phyloP scores from a whole-genome alignment of 129 eudicot genomes.

The Pulicaria dysenterica region DNA sequence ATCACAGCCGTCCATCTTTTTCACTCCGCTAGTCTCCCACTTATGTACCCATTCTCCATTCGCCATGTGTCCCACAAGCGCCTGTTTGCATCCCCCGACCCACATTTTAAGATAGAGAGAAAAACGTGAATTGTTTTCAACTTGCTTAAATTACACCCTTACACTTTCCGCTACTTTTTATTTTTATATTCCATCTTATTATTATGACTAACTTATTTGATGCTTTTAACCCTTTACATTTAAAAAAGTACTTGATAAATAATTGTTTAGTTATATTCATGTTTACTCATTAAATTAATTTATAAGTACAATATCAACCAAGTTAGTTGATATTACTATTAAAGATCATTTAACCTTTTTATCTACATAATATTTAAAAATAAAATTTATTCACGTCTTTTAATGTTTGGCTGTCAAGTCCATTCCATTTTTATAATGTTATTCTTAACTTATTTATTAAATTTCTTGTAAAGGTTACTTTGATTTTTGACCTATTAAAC shows the following conservation, averaged over 20 bases:
- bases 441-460: too few species aligned
- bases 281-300: too few species aligned
- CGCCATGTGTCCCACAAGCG: conserved; percentile 1
- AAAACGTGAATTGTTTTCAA: conserved; percentile 13
- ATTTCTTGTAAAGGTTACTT: not conserved
- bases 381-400: too few species aligned
- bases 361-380: too few species aligned
- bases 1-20: conserved; percentile 16
- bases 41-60: conserved; percentile 13
- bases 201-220: not conserved
- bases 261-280: too few species aligned
- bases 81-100: conserved; percentile 10
- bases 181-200: not conserved
- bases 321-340: too few species aligned
- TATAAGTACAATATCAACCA: too few species aligned
- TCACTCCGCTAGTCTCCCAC: not conserved
- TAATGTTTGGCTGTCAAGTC: too few species aligned
- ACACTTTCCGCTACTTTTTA: not conserved
- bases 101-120: conserved; percentile 21
- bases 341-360: too few species aligned
- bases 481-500: not conserved
- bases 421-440: too few species aligned
- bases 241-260: too few species aligned
- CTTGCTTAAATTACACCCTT: conserved; percentile 7
- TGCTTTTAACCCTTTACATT: too few species aligned